Evolutionary conservation across 1,284 basidiomycete species (phyloP).

Genomic region (Trichosporon sp.): DNA sequence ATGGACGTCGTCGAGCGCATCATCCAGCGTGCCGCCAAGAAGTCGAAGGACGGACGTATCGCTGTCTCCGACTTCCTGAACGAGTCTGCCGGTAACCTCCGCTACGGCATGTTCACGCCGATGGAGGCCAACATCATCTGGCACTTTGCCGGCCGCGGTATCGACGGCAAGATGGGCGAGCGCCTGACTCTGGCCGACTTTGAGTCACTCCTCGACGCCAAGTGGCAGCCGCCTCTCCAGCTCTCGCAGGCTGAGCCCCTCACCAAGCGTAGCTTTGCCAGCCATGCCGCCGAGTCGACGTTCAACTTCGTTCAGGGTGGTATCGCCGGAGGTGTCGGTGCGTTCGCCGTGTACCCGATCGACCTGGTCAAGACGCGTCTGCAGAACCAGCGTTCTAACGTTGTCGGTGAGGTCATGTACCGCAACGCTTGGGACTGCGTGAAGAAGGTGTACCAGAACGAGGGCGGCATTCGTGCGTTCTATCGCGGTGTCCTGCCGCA

Average conservation of each 20-base stretch:
- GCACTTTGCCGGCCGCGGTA: conserved; percentile 79
- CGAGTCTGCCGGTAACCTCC: conserved; percentile 62
- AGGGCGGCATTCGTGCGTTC: conserved; percentile 87
- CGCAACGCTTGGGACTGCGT: conserved; percentile 94
- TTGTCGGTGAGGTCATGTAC: conserved; percentile 91
- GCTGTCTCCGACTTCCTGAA: conserved; percentile 59
- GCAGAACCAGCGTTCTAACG: conserved; percentile 94
- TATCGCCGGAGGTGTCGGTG: conserved; percentile 72
- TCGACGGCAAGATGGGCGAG: conserved; percentile 58
- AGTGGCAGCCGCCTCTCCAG: conserved; percentile 35
- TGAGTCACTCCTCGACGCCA: conserved; percentile 75
- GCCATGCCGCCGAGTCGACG: conserved; percentile 63
- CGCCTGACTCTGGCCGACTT: conserved; percentile 83
- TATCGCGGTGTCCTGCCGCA: conserved; percentile 96
- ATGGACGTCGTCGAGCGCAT: conserved; percentile 91
- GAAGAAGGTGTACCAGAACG: conserved; percentile 89
- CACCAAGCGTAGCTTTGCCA: conserved; percentile 36
- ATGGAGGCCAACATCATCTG: conserved; percentile 96
- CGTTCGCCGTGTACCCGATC: conserved; percentile 71
- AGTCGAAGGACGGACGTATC: conserved; percentile 88
- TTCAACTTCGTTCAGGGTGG: conserved; percentile 93
- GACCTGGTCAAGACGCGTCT: conserved; percentile 73
- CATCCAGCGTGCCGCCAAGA: conserved; percentile 67
- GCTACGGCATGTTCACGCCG: conserved; percentile 89
- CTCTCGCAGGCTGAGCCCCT: conserved; percentile 28